phyloP scores from a whole-genome alignment of 768 basidiomycete genomes.

The Hygrocybe coccinea region DNA sequence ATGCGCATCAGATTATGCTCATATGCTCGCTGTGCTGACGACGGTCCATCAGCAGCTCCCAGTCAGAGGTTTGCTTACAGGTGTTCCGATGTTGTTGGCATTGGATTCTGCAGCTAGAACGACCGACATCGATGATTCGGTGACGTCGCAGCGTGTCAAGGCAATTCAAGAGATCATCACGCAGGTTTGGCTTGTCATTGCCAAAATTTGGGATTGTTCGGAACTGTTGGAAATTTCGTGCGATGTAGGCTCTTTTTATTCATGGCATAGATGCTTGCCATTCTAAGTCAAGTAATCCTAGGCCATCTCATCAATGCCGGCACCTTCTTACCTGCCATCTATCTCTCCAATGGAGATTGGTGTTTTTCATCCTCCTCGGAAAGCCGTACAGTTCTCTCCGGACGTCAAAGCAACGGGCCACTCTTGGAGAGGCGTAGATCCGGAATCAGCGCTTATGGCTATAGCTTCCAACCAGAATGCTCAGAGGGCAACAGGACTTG shows the following conservation, averaged over 20 bases:
- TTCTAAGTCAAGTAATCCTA: conserved; percentile 19
- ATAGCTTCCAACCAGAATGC: conserved; percentile 50
- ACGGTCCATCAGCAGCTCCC: conserved; percentile 71
- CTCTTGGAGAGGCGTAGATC: conserved; percentile 45
- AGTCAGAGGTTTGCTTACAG: conserved; percentile 65
- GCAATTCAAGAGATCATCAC: conserved; percentile 61
- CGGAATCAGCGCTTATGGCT: conserved; percentile 49
- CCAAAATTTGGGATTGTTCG: conserved; percentile 60
- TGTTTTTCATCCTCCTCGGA: conserved; percentile 41
- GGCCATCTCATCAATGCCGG: conserved; percentile 44
- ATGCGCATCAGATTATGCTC: conserved; percentile 67
- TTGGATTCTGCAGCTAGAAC: conserved; percentile 51
- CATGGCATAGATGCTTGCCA: conserved; percentile 6
- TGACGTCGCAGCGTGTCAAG: conserved; percentile 40
- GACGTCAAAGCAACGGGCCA: conserved; percentile 16
- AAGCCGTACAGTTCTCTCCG: conserved; percentile 40
- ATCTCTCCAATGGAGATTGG: conserved; percentile 34
- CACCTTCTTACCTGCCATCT: conserved; percentile 34
- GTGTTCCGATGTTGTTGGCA: conserved; percentile 83
- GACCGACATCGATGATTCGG: conserved; percentile 37
- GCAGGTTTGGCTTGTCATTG: conserved; percentile 64
- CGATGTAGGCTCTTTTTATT: conserved; percentile 37
- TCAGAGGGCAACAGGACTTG: conserved; percentile 61
- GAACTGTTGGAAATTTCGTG: conserved; percentile 52
- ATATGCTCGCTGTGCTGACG: conserved; percentile 62